Evolutionary conservation across 257 asterid genomes (phyloP).

Genomic region (Lavandula angustifolia): DNA sequence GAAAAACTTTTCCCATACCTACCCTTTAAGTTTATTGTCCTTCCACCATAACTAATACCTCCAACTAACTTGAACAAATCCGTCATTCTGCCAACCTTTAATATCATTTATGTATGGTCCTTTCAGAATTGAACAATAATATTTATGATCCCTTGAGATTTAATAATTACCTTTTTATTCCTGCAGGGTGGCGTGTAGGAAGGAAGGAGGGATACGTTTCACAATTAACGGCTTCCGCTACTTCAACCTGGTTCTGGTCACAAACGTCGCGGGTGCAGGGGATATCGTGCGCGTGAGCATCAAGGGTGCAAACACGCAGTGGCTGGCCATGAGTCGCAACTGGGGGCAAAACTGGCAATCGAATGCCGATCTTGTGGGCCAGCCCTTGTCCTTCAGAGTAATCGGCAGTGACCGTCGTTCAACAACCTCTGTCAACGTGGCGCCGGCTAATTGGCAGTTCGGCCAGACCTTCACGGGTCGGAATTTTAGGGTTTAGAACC

Average conservation of each 20-base stretch:
- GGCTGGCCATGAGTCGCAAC: slow-evolving; percentile 71
- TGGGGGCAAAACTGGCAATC: slow-evolving; percentile 94
- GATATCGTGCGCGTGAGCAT: slow-evolving; percentile 53
- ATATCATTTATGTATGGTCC: neutral
- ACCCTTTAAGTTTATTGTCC: slow-evolving; percentile 20
- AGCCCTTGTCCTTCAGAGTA: slow-evolving; percentile 71
- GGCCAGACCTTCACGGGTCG: slow-evolving; percentile 77
- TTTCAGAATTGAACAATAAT: neutral
- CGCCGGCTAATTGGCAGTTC: slow-evolving; percentile 78
- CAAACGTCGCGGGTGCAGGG: slow-evolving; percentile 83
- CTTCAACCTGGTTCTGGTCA: slow-evolving; percentile 67
- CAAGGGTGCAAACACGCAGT: slow-evolving; percentile 58
- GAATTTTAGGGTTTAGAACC: slow-evolving; percentile 54
- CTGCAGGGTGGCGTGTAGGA: slow-evolving; percentile 51
- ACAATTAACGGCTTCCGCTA: slow-evolving; percentile 66
- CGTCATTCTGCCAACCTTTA: too few relatives aligned
- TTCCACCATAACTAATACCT: slow-evolving; percentile 3
- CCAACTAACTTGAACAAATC: slow-evolving; percentile 28
- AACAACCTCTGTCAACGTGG: slow-evolving; percentile 65
- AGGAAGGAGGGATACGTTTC: slow-evolving; percentile 70
- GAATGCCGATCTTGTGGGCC: slow-evolving; percentile 52
- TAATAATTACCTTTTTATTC: neutral
- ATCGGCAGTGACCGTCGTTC: slow-evolving; percentile 69
- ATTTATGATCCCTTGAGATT: neutral
- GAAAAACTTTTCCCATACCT: neutral